Conservation (phyloP, 768 basidiomycete species). For the Psilocybe subaeruginosa region DNA sequence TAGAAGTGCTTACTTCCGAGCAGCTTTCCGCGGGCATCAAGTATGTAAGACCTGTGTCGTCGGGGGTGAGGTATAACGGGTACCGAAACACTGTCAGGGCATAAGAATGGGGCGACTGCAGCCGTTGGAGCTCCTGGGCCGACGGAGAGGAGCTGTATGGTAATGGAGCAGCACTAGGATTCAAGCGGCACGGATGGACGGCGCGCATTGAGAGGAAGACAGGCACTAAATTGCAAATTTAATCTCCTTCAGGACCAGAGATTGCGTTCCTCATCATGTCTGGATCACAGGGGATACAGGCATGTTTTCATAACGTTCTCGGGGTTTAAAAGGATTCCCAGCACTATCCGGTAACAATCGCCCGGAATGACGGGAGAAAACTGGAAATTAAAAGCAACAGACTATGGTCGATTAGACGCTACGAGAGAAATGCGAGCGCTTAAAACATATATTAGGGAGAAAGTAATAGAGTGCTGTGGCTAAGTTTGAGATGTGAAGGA, state of each 20-base stretch:
- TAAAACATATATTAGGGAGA: not conserved
- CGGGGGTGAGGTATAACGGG: slow-evolving; percentile 1
- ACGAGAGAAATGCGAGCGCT: not conserved
- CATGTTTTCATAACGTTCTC: slow-evolving; percentile 7
- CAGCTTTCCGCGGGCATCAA: not conserved
- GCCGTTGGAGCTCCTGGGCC: too few species aligned
- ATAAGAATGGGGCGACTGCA: too few species aligned
- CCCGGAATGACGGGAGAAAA: not conserved
- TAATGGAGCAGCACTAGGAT: too few species aligned
- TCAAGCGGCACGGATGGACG: not conserved
- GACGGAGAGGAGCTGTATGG: too few species aligned
- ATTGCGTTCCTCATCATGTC: not conserved
- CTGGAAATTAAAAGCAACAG: too few species aligned
- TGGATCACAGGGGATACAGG: slow-evolving; percentile 8
- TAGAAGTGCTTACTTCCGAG: slow-evolving; percentile 4
- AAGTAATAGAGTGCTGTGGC: not conserved
- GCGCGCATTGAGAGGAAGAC: not conserved
- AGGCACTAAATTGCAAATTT: slow-evolving; percentile 4
- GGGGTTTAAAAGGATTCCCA: slow-evolving; percentile 2
- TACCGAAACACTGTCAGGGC: not conserved
- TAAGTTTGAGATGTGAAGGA: not conserved
- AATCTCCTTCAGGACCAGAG: not conserved
- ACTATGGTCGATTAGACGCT: too few species aligned
- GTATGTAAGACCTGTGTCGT: slow-evolving; percentile 1
- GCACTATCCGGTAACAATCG: not conserved